phyloP scores from a whole-genome alignment of 306 rosid genomes.

The Malus sylvestris region DNA sequence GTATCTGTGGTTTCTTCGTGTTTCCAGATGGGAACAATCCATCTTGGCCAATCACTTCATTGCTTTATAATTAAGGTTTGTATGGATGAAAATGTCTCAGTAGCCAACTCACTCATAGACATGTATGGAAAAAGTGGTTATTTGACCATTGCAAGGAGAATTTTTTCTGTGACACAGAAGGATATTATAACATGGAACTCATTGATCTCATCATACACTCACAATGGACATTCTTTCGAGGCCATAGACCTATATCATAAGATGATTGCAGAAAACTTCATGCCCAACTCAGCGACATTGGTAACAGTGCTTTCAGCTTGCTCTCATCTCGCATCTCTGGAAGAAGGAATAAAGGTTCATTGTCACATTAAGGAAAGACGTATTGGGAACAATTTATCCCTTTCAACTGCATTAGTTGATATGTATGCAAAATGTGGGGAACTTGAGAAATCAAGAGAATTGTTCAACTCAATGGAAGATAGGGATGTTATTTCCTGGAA shows the following conservation, averaged over 20 bases:
- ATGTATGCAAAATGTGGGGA: slow-evolving; percentile 83
- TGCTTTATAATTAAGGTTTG: slow-evolving; percentile 40
- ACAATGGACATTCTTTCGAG: slow-evolving; percentile 32
- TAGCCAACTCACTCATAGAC: slow-evolving; percentile 55
- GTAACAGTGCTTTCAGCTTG: slow-evolving; percentile 58
- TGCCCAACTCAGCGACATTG: slow-evolving; percentile 52
- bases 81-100: slow-evolving; percentile 27
- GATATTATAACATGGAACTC: slow-evolving; percentile 63
- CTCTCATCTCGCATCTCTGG: slow-evolving; percentile 57
- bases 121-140: slow-evolving; percentile 70
- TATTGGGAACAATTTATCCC: slow-evolving; percentile 41
- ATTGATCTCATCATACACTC: slow-evolving; percentile 54
- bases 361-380: slow-evolving; percentile 35
- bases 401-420: slow-evolving; percentile 66
- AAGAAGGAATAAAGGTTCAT: slow-evolving; percentile 49
- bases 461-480: slow-evolving; percentile 51
- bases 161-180: slow-evolving; percentile 33
- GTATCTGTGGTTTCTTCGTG: slow-evolving; percentile 57
- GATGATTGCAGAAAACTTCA: slow-evolving; percentile 40
- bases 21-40: slow-evolving; percentile 31
- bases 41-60: slow-evolving; percentile 57
- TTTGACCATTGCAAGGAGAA: slow-evolving; percentile 34
- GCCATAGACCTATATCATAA: slow-evolving; percentile 43
- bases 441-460: slow-evolving; percentile 45
- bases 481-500: slow-evolving; percentile 68